Base-by-base conservation (phyloP, 2,329 filamentous ascomycete genomes). In the Colletotrichum lupini region DNA sequence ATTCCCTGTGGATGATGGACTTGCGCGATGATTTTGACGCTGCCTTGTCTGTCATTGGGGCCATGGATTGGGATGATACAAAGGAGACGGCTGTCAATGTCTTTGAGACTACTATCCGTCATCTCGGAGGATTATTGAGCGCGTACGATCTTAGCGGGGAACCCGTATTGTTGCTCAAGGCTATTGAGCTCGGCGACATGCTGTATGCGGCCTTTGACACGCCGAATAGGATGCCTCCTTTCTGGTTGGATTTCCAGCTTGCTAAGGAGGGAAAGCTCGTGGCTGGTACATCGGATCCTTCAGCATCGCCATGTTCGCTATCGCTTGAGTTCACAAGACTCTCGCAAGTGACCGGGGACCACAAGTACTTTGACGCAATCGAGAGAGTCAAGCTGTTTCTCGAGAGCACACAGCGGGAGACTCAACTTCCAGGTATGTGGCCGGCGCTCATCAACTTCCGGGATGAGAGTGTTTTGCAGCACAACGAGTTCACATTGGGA, bases 341-440 rank as follows among this genome's bases (percentile, higher is more conserved):
- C 60, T 92, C 92, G 3, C 93, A 95, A 79, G 82, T 95, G 72
- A 95, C 93, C 0, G 90, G 90, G 37, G 87, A 95, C 73, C 82
- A 88, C 28, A 94, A 93, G 77, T 95, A 94, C 82, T 94, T 92
- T 79, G 92, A 94, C 79, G 93, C 92, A 5, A 87, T 94, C 72
- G 88, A 91, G 53, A 87, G 89, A 9, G 89, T 95, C 69, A 94
- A 92, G 76, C 87, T 93, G 68, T 85, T 91, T 19, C 88, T 95
- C 73, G 88, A 92, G 71, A 82, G 85, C 7, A 88, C 89, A 72
- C 94, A 96, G 82, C 88, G 89, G 74, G 82, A 87, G n/a, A 95
- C 93, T 0, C 85, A 83, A 19, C 80, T 95, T 2, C 93, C 93
- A 0, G 94, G 94, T 0, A 86, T 95, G 81, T 95, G 93, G 92